Evolutionary conservation across 129 eudicot genomes (phyloP), one percentile per base, ranked within the genome.

Genomic region (Flaveria ramosissima): DNA sequence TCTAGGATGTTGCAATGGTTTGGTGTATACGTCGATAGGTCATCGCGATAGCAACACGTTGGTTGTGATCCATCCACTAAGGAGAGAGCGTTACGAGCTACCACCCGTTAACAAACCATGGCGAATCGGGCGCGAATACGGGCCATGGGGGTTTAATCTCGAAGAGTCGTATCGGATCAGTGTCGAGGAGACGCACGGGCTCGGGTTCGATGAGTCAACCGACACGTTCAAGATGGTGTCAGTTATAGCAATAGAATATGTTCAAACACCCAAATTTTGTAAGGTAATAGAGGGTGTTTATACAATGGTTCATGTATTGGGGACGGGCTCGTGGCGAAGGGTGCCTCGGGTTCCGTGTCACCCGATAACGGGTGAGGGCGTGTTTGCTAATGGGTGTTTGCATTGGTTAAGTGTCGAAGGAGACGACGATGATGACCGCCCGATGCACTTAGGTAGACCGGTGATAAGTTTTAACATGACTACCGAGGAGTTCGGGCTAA

Each of bases 241-340:
- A 1, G 23, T 65, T 36, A 11, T 32, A 11, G 0, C 7, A 65
- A 36, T 5, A 13, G 43, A 62, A 59, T 6, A 23, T 2, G 16
- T 9, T 9, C 4, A 9, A 7, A 1, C 27, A 20, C 15, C 17
- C 4, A 3, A 45, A 6, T 12, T 48, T 15, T 9, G 17, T 17
- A 17, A 8, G 17, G 20, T 30, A 9, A 27, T 6, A 0, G 16
- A 36, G 52, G 45, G 41, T 10, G 32, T 56, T 56, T 56, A 53
- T 15, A 56, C 70, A n/a, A 42, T 60, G 70, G 78, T 74, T 39
- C 78, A 74, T 60, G 78, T 43, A 16, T 60, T 60, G 70, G 70
- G 70, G 3, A 59, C 60, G 0, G 24, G 9, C 27, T 45, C 56
- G 12, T 59, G 70, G 70, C 57, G 56, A 7, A 64, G 23, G 78